Evolutionary conservation across 129 eudicot species (phyloP), one percentile per base, ranked within the genome.

Genomic region (Flaveria trinervia): DNA sequence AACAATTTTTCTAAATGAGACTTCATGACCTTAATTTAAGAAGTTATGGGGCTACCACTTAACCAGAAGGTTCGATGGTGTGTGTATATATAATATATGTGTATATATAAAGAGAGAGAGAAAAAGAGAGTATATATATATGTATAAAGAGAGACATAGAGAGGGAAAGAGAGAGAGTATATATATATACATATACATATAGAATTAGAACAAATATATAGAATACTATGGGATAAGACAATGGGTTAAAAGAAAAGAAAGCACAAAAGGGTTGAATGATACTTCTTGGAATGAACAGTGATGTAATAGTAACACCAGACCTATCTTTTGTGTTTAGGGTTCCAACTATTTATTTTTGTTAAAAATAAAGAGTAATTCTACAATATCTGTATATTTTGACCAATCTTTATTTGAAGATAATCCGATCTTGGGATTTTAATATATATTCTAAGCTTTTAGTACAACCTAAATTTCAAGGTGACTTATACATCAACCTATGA

Each of bases 281-380:
- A 64, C 69, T 64, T 18, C 7, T 26, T 28, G 69, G 69, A 36
- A 33, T 30, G 69, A 64, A 62, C 9, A 62, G 68, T 7, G 20
- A 15, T 26, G 41, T 2, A 26, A 10, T 64, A 64, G 69, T 15
- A 64, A 30, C 69, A 64, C 45, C 22, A 30, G 11, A 30, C 69
- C 69, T 0, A 60, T 64, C 44, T 30, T 64, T 64, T 28, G 69
- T 64, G 6, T 64, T 64, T 64, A 30, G 46, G 69, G 69, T 64
- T 64, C 14, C 12, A 26, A 61, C 9, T 52, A 12, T 4, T 61
- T 25, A 20, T 60, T 26, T 13, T 25, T 26, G 9, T 61, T 1
- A 12, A 11, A 0, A 11, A 11, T 9, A 11, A 3, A 12, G 25
- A 13, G 67, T 59, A 22, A 36, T 59, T 15, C 36, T 22, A 22